Base-by-base conservation (phyloP, 495 filamentous ascomycete species). In the Lasiosphaeriaceae sp. region DNA sequence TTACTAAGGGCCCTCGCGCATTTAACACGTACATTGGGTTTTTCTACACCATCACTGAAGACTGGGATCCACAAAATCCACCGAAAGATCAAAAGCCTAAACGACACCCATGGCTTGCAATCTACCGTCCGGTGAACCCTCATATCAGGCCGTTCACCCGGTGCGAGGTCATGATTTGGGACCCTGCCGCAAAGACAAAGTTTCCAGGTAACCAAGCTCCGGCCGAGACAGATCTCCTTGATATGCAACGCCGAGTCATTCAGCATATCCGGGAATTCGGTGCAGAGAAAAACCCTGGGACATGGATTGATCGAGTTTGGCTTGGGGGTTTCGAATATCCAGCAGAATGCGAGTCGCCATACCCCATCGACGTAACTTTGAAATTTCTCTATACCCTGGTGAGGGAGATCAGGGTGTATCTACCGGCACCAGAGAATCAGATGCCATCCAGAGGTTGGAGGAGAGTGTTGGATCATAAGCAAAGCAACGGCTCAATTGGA, bases 81-180 rank as follows among this genome's bases (percentile, higher is more conserved):
- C 57, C 55, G 19, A 62, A 58, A 7, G 51, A 54, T 2, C 50
- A 7, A 2, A 65, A 45, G 12, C 50, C 53, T 0, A 46, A 44
- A 31, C 51, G 37, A 31, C 51, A 77, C 43, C 72, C 76, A 6
- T 80, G 77, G 77, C 50, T 78, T 19, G 76, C 63, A 5, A 53
- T 75, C 2, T 65, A 69, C 24, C 67, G 77, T 19, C 70, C 70
- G 1, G 59, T 69, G 34, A 68, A 76, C 26, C 62, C 66, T 2
- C 66, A 73, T 47, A 26, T 46, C 0, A 51, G 20, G 20, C 53
- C 63, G 5, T 69, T 55, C 23, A 24, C 0, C 0, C 45, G 54
- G 12, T 65, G 66, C 12, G 75, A 80, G 52, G 39, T 80, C n/a
- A 71, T 80, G 43, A 74, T 80, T 53, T 80, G 77, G 77, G 77